Evolutionary conservation across 805 yeast genomes (phyloP), one percentile per base, ranked within the genome.

Genomic region (Myxozyma nipponensis): DNA sequence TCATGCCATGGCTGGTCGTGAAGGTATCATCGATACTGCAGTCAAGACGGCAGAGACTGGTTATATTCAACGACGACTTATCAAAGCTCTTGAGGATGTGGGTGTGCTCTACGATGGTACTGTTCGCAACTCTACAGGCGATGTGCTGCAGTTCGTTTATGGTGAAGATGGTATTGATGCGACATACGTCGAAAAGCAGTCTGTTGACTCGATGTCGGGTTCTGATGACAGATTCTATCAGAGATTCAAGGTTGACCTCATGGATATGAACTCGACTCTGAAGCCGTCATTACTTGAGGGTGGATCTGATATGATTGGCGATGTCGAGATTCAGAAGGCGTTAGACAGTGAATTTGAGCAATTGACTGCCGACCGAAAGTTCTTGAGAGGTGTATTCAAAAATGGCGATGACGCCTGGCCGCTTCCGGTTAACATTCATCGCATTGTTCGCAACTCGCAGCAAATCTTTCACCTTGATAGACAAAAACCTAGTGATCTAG

Each of bases 1-100:
- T 84, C 99, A 93, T 69, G 93, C 98, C 77, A 93, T 93, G 98
- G 98, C 99, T 49, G 99, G 99, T 72, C 85, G 99, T 76, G 99
- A 93, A 77, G 99, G 99, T 74, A 80, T 93, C 66, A 93, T 93
- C 73, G 99, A 93, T 77, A 93, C 99, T 48, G 99, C 99, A 15
- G 99, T 93, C 43, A 93, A 93, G 70, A 93, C 99, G 38, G 98
- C 99, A 2, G 98, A 91, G 72, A 90, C 98, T 24, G 98, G 98
- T 73, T 91, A 91, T 69, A 90, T 91, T 66, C 98, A 91, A 73
- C 91, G 98, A 77, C 91, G 98, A 78, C 75, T 91, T 69, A 95
- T 91, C 41, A 91, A 91, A 70, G 98, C 98, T 25, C 74, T 90
- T 71, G 98, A 90, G 67, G 98, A 90, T 73, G 88, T 90, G 59